Evolutionary conservation across 495 filamentous ascomycete genomes (phyloP).

Genomic region (Immersiella caudata): DNA sequence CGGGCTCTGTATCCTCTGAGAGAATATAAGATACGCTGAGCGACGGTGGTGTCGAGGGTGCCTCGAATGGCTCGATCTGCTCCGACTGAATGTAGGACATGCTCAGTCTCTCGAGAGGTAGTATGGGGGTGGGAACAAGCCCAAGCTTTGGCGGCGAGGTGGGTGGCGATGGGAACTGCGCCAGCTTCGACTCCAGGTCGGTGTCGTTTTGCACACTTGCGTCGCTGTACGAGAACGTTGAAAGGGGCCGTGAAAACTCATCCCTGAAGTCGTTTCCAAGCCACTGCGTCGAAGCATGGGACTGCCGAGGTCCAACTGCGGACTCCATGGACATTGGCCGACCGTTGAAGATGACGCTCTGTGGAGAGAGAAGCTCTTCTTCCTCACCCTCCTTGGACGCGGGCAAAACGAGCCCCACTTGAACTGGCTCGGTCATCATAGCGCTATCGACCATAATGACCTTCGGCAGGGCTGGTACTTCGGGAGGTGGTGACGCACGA

Average conservation of each 20-base stretch:
- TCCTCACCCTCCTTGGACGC: constrained; percentile 5
- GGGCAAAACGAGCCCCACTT: constrained; percentile 16
- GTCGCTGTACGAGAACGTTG: constrained; percentile 44
- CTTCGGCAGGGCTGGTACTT: constrained; percentile 55
- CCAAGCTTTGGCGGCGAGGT: constrained; percentile 34
- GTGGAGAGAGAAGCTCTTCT: constrained; percentile 15
- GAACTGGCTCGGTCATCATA: constrained; percentile 83
- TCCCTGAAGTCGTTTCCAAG: constrained; percentile 33
- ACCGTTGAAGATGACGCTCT: constrained; percentile 26
- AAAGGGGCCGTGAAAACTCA: constrained; percentile 31
- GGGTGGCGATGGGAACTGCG: constrained; percentile 52
- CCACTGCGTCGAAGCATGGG: constrained; percentile 35
- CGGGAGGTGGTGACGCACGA: constrained; percentile 53
- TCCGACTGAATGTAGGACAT: constrained; percentile 36
- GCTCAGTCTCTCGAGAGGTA: constrained; percentile 30
- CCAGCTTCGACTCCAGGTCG: constrained; percentile 49
- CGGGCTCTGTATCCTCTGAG: constrained; percentile 24
- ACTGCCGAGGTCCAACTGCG: constrained; percentile 33
- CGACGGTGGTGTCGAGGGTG: constrained; percentile 21
- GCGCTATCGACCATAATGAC: constrained; percentile 74
- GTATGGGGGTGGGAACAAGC: constrained; percentile 22
- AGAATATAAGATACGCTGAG: constrained; percentile 28
- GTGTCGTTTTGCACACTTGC: constrained; percentile 43
- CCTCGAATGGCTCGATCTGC: constrained; percentile 34
- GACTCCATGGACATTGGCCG: constrained; percentile 46